phyloP scores from a whole-genome alignment of 2,329 filamentous ascomycete species.

The Didymella pinodella region DNA sequence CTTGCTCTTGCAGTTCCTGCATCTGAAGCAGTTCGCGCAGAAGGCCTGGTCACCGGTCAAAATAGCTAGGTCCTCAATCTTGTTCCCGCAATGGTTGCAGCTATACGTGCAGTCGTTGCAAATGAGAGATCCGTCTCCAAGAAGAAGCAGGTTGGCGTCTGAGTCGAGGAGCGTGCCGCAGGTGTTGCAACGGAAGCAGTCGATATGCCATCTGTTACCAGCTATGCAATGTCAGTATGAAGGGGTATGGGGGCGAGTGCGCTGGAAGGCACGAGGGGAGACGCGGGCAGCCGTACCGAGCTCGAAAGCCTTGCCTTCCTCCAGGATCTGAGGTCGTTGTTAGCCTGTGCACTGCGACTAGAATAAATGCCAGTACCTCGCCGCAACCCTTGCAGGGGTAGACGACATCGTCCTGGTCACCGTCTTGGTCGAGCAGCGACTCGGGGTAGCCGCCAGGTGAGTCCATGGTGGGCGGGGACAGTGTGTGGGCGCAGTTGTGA shows the following conservation, averaged over 20 bases:
- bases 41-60: slow-evolving; percentile 97
- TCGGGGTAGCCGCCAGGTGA: slow-evolving; percentile 64
- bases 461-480: slow-evolving; percentile 55
- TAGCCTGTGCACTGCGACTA: slow-evolving; percentile 26
- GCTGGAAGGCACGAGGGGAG: slow-evolving; percentile 12
- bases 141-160: slow-evolving; percentile 93
- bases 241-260: slow-evolving; percentile 1
- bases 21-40: slow-evolving; percentile 95
- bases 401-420: slow-evolving; percentile 57
- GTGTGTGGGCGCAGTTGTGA: slow-evolving; percentile 12
- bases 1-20: slow-evolving; percentile 97
- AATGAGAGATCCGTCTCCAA: slow-evolving; percentile 96
- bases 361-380: slow-evolving; percentile 41
- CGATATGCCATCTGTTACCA: slow-evolving; percentile 97
- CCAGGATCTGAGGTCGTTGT: slow-evolving; percentile 75
- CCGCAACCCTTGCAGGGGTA: slow-evolving; percentile 72
- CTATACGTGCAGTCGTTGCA: slow-evolving; percentile 99
- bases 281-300: slow-evolving; percentile 70
- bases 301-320: slow-evolving; percentile 98
- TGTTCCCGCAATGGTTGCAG: slow-evolving; percentile 94
- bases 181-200: slow-evolving; percentile 97
- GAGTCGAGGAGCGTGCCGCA: slow-evolving; percentile 96
- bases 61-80: slow-evolving; percentile 98
- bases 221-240: slow-evolving; percentile 62
- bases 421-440: slow-evolving; percentile 55